A percentile compares a stretch with the other conserved stretches of the same genome.
Conservation (phyloP, 2,329 filamentous ascomycete genomes). For the Arachnopeziza araneosa region DNA sequence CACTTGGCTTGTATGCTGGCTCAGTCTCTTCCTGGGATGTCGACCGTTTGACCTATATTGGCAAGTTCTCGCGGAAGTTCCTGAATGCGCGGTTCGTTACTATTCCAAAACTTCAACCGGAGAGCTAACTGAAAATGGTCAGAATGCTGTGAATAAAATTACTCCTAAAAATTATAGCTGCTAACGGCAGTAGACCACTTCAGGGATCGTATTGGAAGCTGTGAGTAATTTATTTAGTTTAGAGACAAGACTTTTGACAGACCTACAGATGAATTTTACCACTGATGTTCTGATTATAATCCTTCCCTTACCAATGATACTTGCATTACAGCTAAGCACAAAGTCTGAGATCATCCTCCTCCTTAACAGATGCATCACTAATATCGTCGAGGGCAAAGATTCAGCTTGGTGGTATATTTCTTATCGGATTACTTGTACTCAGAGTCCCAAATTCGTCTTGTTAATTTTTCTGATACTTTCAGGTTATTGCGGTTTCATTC, state of each 20-base stretch:
- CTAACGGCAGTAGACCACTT: not conserved
- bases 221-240: not conserved
- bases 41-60: slow-evolving; percentile 14
- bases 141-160: slow-evolving; percentile 17
- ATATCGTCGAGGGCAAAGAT: slow-evolving; percentile 8
- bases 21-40: slow-evolving; percentile 18
- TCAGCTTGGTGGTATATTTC: slow-evolving; percentile 10
- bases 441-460: not conserved
- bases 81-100: slow-evolving; percentile 16
- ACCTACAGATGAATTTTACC: slow-evolving; percentile 11
- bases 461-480: not conserved
- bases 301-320: slow-evolving; percentile 19
- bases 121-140: slow-evolving; percentile 4
- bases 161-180: not conserved
- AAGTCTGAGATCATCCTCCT: slow-evolving; percentile 1
- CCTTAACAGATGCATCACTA: not conserved
- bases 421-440: slow-evolving; percentile 16
- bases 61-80: slow-evolving; percentile 14
- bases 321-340: slow-evolving; percentile 7
- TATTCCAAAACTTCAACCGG: not conserved
- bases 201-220: not conserved
- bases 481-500: slow-evolving; percentile 14
- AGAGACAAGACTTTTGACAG: not conserved
- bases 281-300: slow-evolving; percentile 16
- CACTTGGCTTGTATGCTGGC: slow-evolving; percentile 15